phyloP scores from a whole-genome alignment of 2,329 filamentous ascomycete species.

The Trichophyton simii region DNA sequence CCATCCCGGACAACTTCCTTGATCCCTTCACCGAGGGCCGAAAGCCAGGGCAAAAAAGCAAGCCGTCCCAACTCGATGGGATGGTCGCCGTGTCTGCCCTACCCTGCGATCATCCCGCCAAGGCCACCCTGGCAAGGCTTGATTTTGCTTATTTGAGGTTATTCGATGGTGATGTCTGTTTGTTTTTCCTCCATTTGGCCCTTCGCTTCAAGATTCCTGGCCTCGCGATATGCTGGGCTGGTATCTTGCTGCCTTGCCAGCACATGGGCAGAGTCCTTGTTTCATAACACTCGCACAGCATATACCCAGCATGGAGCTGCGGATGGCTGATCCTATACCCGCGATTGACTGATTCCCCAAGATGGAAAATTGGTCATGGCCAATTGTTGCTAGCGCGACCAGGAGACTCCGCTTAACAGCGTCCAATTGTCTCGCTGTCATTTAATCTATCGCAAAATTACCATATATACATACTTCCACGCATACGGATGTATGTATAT shows the following conservation, averaged over 20 bases:
- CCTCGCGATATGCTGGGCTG: not conserved
- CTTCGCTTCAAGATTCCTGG: not conserved
- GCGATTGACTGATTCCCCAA: not conserved
- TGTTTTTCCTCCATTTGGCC: not conserved
- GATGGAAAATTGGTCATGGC: not conserved
- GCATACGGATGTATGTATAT: too few relatives aligned
- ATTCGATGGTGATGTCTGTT: not conserved
- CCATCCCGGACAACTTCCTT: not conserved
- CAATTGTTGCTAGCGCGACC: not conserved
- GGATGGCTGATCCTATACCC: not conserved
- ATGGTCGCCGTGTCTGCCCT: not conserved
- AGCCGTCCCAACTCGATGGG: not conserved
- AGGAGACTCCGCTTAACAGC: not conserved
- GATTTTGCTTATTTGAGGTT: constrained; percentile 10
- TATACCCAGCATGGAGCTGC: not conserved
- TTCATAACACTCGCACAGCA: not conserved
- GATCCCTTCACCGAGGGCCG: not conserved
- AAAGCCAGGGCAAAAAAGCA: not conserved
- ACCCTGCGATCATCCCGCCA: constrained; percentile 6
- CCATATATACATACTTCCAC: not conserved
- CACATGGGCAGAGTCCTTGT: not conserved
- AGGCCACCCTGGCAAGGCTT: constrained; percentile 13
- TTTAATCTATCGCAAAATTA: not conserved
- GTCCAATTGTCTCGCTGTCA: not conserved
- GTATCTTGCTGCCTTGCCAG: not conserved